Base-by-base conservation (phyloP, 2,329 filamentous ascomycete species). In the Exophiala mesophila region DNA sequence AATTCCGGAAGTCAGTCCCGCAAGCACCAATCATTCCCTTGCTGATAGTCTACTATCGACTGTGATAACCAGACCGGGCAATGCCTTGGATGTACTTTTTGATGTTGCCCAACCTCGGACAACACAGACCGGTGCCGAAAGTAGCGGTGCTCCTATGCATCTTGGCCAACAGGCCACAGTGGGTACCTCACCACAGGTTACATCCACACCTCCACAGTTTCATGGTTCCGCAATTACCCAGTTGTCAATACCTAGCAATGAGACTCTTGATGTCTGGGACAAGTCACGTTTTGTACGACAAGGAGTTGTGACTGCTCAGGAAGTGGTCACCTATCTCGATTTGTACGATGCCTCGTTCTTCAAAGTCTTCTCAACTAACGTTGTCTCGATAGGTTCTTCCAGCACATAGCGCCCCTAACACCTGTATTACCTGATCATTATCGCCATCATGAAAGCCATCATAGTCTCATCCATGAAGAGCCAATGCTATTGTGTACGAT, bases 251-350 rank as follows among this genome's bases (percentile, higher is more conserved):
- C 29, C 29, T 32, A 15, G 13, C 13, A 15, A 32, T 6, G 29
- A 32, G 16, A 32, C 29, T 6, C 29, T 32, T 7, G 29, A 32
- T 17, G 7, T 32, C 6, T 32, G 29, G 29, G 29, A 32, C 7
- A 32, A 64, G 3, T 73, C 70, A 52, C 67, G 72, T 0, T 77
- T 76, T 51, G 72, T 76, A 13, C 69, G 68, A 44, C 74, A 74
- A 70, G 73, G 73, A 0, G 76, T 72, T 72, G 71, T 77, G 41
- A 71, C 71, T 1, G 71, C 74, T 3, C 64, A 69, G 40, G 74
- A 77, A 53, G 73, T 72, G 7, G 65, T 76, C 1, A 71, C 67
- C 1, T 73, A 74, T 41, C 61, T 77, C 33, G 72, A 77, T 46
- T 43, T 74, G 62, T 70, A 41, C 13, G 43, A 46, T 40, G 64